phyloP scores from a whole-genome alignment of 345 rosid species.

The Corchorus capsularis region DNA sequence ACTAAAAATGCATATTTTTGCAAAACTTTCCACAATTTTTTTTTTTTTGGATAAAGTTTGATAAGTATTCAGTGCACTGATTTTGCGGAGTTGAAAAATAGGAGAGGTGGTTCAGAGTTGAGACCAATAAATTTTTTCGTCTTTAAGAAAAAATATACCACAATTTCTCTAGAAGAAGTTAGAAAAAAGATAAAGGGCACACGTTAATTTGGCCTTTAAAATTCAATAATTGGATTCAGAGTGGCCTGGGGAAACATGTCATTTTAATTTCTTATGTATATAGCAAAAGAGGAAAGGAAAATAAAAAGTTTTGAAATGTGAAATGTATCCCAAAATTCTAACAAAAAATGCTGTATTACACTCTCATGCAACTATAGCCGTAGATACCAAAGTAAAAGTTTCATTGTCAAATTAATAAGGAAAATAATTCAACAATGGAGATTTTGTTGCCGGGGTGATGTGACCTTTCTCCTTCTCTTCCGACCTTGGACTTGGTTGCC shows the following conservation, averaged over 20 bases:
- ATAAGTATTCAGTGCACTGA: conserved; percentile 28
- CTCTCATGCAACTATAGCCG: conserved; percentile 13
- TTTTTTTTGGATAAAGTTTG: not conserved
- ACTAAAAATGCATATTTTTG: not conserved
- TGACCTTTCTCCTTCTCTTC: conserved; percentile 25
- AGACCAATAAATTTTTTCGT: not conserved
- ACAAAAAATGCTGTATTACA: conserved; percentile 23
- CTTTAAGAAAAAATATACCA: not conserved
- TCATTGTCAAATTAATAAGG: conserved; percentile 3
- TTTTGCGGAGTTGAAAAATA: conserved; percentile 25
- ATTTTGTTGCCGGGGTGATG: conserved; percentile 49
- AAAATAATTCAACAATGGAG: conserved; percentile 30
- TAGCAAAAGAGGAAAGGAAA: not conserved
- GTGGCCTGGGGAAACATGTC: not conserved
- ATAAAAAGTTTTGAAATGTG: conserved; percentile 23
- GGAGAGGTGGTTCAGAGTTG: not conserved
- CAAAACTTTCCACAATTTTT: not conserved
- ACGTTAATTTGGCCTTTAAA: not conserved
- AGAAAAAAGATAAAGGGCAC: not conserved
- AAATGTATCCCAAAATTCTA: conserved; percentile 29
- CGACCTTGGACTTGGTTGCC: conserved; percentile 20
- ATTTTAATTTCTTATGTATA: not conserved
- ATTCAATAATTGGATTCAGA: not conserved
- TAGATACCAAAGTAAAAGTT: not conserved
- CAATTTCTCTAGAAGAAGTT: conserved; percentile 17